Evolutionary conservation across 176 grass and related monocot genomes (phyloP).

Genomic region (Avena eriantha): DNA sequence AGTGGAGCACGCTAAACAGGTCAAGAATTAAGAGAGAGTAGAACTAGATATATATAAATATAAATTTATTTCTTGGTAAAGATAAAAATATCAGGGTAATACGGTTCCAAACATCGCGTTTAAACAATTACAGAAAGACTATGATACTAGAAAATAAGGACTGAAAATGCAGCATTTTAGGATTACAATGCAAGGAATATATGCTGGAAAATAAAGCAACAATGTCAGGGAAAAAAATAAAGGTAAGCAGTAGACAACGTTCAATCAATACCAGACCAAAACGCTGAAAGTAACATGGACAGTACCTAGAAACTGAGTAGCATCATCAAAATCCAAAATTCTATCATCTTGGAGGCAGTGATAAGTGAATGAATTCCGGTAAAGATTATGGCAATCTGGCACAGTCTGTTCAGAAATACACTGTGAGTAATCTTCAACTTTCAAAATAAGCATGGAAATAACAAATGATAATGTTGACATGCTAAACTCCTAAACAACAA

Average conservation of each 20-base stretch:
- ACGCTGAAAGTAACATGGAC: conserved; percentile 25
- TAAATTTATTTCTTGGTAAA: conserved; percentile 21
- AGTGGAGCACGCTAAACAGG: neutral
- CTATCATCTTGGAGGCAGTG: conserved; percentile 60
- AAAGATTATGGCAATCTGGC: conserved; percentile 65
- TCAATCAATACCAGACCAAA: conserved; percentile 36
- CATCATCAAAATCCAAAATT: conserved; percentile 70
- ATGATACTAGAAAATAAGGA: neutral
- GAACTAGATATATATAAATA: conserved; percentile 7
- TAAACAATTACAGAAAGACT: conserved; percentile 14
- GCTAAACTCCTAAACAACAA: conserved; percentile 30
- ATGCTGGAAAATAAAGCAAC: conserved; percentile 23
- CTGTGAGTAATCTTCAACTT: conserved; percentile 37
- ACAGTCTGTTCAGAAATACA: conserved; percentile 59
- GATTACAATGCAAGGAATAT: conserved; percentile 17
- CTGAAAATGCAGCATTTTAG: conserved; percentile 6
- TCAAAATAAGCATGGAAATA: conserved; percentile 34
- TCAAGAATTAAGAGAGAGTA: neutral
- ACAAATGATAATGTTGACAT: neutral
- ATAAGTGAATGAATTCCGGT: conserved; percentile 65
- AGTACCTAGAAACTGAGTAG: conserved; percentile 71
- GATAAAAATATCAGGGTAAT: neutral
- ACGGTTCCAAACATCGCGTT: neutral
- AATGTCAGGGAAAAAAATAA: neutral
- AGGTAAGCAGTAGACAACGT: conserved; percentile 8